Evolutionary conservation across 2,329 filamentous ascomycete species (phyloP).

Genomic region (Aspergillus japonicus): DNA sequence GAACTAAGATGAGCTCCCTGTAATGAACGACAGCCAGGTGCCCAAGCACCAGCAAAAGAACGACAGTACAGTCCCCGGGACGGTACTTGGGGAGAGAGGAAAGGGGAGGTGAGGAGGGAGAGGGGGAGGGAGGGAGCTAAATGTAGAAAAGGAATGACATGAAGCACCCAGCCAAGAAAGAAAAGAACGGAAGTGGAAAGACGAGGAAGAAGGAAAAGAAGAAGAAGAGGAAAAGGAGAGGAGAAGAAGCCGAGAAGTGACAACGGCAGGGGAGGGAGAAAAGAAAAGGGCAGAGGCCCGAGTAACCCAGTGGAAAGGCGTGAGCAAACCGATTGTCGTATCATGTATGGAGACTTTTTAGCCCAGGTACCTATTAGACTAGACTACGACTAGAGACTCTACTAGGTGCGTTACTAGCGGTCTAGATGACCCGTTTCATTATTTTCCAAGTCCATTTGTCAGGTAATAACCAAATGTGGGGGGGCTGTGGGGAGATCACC

Average conservation of each 20-base stretch:
- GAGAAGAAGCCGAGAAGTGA: conserved; percentile 18
- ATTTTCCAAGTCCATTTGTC: conserved; percentile 6
- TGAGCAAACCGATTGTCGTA: background rate
- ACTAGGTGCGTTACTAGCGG: background rate
- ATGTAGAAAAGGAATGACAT: conserved; percentile 2
- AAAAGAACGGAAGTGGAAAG: conserved; percentile 3
- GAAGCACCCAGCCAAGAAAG: conserved; percentile 2
- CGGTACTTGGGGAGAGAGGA: conserved; percentile 6
- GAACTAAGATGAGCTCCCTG: conserved; percentile 19
- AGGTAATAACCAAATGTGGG: conserved; percentile 4
- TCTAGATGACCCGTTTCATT: conserved; percentile 12
- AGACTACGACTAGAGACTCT: background rate
- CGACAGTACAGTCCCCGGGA: conserved; percentile 12
- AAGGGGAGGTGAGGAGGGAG: conserved; percentile 13
- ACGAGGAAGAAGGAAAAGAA: background rate
- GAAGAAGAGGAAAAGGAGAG: conserved; percentile 9
- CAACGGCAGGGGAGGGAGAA: conserved; percentile 4
- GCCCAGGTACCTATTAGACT: background rate
- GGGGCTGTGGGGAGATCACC: background rate
- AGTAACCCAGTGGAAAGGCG: background rate
- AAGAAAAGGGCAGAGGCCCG: background rate
- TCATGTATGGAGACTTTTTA: background rate
- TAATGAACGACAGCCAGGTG: conserved; percentile 29
- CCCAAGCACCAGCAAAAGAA: conserved; percentile 18
- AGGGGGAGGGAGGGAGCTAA: background rate